These are phyloP conservation scores for Gossypium schwendimanii DNA, from an alignment of 441 rosid species.

Conservation along the genomic window DNA sequence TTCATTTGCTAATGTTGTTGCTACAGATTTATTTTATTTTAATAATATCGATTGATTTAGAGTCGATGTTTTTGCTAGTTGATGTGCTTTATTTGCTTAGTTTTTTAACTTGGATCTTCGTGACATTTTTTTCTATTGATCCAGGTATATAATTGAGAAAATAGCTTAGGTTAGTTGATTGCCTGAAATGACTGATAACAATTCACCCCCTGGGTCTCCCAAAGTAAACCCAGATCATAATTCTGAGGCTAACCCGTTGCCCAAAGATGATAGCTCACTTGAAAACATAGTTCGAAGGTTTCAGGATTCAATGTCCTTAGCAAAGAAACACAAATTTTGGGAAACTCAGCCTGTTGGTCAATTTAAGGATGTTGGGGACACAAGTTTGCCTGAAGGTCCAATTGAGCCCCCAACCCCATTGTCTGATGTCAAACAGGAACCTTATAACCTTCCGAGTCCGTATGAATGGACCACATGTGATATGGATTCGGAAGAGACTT, in stretches of 20 bases:
- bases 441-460: slow-evolving; percentile 65
- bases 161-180: slow-evolving; percentile 2
- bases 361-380: slow-evolving; percentile 54
- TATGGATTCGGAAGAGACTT: slow-evolving; percentile 57
- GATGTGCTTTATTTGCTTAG: neutral
- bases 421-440: slow-evolving; percentile 80
- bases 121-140: neutral
- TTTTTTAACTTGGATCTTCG: neutral
- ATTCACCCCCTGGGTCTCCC: slow-evolving; percentile 43
- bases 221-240: slow-evolving; percentile 44
- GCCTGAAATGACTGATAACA: slow-evolving; percentile 53
- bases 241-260: slow-evolving; percentile 22
- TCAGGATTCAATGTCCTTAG: slow-evolving; percentile 48
- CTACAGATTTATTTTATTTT: neutral
- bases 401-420: slow-evolving; percentile 56
- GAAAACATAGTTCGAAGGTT: slow-evolving; percentile 52
- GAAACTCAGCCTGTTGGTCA: slow-evolving; percentile 92
- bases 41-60: neutral
- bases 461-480: slow-evolving; percentile 89
- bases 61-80: neutral
- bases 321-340: slow-evolving; percentile 78
- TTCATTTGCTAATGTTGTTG: no score
- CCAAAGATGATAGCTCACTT: slow-evolving; percentile 44
- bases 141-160: slow-evolving; percentile 3
- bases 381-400: slow-evolving; percentile 55